A percentile compares a stretch with the other conserved stretches of the same genome.
Evolutionary conservation across 371 early-diverging fungal genomes (phyloP).

Genomic region (Chytridium lagenaria): DNA sequence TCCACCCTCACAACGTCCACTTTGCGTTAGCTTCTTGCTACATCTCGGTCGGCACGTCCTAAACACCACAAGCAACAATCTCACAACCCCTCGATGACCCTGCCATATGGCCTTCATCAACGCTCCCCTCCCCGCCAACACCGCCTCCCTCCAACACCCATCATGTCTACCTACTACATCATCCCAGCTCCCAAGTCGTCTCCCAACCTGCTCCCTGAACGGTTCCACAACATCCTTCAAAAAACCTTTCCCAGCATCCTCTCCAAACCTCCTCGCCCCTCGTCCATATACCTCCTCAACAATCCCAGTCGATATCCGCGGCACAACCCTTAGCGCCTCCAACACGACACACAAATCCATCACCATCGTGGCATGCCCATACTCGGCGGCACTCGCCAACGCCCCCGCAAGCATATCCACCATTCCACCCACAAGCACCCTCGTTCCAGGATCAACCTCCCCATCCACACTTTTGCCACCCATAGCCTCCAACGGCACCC

Average conservation of each 20-base stretch:
- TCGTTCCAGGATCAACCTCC: neutral
- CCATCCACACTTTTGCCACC: neutral
- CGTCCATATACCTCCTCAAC: neutral
- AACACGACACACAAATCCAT: neutral
- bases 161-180: neutral
- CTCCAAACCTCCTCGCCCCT: neutral
- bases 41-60: neutral
- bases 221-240: neutral
- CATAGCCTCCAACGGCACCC: neutral
- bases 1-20: no score
- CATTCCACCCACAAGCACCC: neutral
- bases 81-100: neutral
- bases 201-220: neutral
- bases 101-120: neutral
- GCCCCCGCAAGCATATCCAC: neutral
- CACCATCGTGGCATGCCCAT: neutral
- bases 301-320: neutral
- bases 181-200: neutral
- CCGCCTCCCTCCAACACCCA: neutral
- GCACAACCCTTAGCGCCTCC: neutral
- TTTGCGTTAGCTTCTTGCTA: no score
- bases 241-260: neutral
- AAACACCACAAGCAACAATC: neutral
- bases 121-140: neutral
- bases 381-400: neutral